Conservation (phyloP, 2,329 filamentous ascomycete species). For the Trichophyton simii region DNA sequence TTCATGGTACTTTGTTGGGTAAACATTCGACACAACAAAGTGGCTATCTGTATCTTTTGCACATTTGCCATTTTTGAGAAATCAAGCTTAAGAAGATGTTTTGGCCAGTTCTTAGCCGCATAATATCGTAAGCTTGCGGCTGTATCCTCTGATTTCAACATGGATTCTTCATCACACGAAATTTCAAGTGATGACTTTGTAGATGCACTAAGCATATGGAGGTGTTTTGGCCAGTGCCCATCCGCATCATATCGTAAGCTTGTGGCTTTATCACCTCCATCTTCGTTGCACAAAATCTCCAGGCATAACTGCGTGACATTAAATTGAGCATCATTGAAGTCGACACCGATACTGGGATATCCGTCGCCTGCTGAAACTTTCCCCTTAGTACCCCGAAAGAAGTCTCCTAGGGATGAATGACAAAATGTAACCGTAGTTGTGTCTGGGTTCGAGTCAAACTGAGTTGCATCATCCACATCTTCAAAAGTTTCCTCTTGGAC, state of each 20-base stretch:
- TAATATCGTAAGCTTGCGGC: not conserved
- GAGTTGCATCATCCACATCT: slow-evolving; percentile 8
- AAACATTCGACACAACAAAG: slow-evolving; percentile 5
- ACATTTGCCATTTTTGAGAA: not conserved
- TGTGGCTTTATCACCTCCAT: not conserved
- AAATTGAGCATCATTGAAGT: slow-evolving; percentile 14
- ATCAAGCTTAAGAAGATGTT: not conserved
- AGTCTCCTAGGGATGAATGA: slow-evolving; percentile 19
- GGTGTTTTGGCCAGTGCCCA: not conserved
- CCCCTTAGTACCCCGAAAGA: slow-evolving; percentile 12
- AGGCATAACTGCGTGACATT: slow-evolving; percentile 6
- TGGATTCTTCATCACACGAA: not conserved
- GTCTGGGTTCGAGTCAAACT: slow-evolving; percentile 15
- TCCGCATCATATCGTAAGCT: not conserved
- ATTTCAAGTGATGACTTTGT: not conserved
- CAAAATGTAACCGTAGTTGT: slow-evolving; percentile 16
- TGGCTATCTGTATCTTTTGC: not conserved
- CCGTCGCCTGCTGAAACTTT: slow-evolving; percentile 13
- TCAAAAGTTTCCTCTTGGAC: slow-evolving; percentile 2
- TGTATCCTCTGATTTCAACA: not conserved
- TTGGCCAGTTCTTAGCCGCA: not conserved
- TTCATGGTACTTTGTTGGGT: slow-evolving; percentile 1
- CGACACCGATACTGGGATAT: slow-evolving; percentile 13
- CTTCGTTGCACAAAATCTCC: not conserved
- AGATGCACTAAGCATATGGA: not conserved